Percentiles rank a stretch among this genome's conserved stretches.
Evolutionary conservation across 768 basidiomycete genomes (phyloP).

Genomic region (Russula sp.): DNA sequence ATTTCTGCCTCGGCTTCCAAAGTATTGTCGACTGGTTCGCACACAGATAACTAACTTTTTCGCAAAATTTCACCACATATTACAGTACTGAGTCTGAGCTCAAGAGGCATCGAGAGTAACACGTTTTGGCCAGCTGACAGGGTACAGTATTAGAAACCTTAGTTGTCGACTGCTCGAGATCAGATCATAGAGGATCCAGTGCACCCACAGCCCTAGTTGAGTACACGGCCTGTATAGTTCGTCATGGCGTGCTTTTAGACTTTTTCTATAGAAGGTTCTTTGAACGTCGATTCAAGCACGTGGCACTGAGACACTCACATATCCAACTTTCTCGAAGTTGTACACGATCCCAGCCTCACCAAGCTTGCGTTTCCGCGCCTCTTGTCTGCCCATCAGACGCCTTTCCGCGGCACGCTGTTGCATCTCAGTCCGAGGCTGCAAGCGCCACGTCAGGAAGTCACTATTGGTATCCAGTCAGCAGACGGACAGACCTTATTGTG

Average conservation of each 20-base stretch:
- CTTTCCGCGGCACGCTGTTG: constrained; percentile 57
- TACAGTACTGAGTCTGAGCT: neutral
- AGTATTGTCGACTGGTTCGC: neutral
- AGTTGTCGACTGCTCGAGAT: neutral
- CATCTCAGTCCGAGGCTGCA: constrained; percentile 64
- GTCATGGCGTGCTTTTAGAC: constrained; percentile 23
- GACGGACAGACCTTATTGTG: constrained; percentile 68
- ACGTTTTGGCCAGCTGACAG: neutral
- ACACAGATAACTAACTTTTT: neutral
- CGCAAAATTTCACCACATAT: neutral
- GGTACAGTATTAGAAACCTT: neutral
- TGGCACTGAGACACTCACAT: constrained; percentile 47
- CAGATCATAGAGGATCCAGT: neutral
- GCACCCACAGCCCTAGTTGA: neutral
- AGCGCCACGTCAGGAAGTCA: neutral
- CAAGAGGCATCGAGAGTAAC: neutral
- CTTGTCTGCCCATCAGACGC: constrained; percentile 70
- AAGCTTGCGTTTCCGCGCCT: constrained; percentile 70
- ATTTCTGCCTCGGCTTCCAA: neutral
- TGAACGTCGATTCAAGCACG: neutral
- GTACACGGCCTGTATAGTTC: neutral
- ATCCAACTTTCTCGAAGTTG: constrained; percentile 71
- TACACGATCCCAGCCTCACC: constrained; percentile 80
- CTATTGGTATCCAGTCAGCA: neutral
- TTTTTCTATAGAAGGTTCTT: constrained; percentile 30